A percentile compares a stretch with the other conserved stretches of the same genome.
These are phyloP conservation scores for Neonectria ditissima DNA, from an alignment of 2,329 filamentous ascomycete genomes.

Conservation along the genomic window DNA sequence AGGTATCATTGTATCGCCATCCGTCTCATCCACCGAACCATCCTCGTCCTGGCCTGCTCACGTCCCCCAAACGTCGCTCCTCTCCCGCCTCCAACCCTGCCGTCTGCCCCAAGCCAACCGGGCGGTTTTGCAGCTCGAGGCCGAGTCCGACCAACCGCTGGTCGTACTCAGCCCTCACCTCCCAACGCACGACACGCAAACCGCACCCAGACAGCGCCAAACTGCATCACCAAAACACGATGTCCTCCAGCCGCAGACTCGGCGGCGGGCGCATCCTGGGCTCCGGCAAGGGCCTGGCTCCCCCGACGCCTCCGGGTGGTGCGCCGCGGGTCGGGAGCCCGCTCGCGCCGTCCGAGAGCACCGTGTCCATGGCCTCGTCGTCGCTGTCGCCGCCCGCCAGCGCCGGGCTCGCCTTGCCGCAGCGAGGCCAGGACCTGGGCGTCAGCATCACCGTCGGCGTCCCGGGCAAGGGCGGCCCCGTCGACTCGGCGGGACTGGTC, in stretches of 20 bases:
- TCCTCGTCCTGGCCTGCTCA: slow-evolving; percentile 5
- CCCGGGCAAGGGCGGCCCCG: slow-evolving; percentile 64
- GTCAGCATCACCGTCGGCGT: slow-evolving; percentile 80
- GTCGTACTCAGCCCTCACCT: slow-evolving; percentile 46
- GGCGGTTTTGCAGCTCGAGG: slow-evolving; percentile 48
- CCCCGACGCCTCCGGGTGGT: slow-evolving; percentile 59
- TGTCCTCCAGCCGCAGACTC: slow-evolving; percentile 88
- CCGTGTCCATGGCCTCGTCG: slow-evolving; percentile 80
- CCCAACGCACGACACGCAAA: neutral
- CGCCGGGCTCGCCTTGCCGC: slow-evolving; percentile 69
- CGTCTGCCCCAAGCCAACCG: slow-evolving; percentile 15
- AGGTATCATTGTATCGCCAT: slow-evolving; percentile 18
- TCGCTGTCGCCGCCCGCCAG: slow-evolving; percentile 70
- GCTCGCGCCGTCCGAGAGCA: slow-evolving; percentile 74
- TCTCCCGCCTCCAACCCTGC: slow-evolving; percentile 14
- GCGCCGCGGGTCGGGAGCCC: slow-evolving; percentile 62
- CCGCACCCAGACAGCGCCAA: too few relatives aligned
- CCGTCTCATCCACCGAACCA: neutral
- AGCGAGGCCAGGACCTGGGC: slow-evolving; percentile 80
- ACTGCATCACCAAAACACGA: slow-evolving; percentile 51
- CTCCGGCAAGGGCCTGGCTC: slow-evolving; percentile 84
- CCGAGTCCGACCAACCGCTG: slow-evolving; percentile 50
- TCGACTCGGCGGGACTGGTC: slow-evolving; percentile 72
- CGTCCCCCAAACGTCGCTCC: slow-evolving; percentile 7
- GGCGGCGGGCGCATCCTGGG: slow-evolving; percentile 93